phyloP scores from a whole-genome alignment of 2,329 filamentous ascomycete genomes.

The Boeremia exigua region DNA sequence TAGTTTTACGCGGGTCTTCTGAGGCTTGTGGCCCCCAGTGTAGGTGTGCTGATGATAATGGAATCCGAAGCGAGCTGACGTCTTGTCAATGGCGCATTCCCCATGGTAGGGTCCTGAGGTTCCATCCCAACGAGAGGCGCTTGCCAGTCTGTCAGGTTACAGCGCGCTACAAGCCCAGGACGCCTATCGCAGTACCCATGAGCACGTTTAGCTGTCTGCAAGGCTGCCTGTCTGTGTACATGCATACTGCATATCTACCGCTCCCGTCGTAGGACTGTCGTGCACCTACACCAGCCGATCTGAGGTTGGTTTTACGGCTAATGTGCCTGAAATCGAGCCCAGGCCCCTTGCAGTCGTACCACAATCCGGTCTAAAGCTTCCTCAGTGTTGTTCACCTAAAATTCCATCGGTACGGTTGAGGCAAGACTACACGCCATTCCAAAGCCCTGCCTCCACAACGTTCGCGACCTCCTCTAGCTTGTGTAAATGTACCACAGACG shows the following conservation, averaged over 20 bases:
- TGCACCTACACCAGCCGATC: constrained; percentile 24
- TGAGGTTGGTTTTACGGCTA: constrained; percentile 19
- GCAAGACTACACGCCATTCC: constrained; percentile 40
- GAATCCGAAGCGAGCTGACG: constrained; percentile 21
- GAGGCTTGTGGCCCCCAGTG: constrained; percentile 5
- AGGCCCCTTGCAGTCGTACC: constrained; percentile 38
- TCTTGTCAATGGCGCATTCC: constrained; percentile 24
- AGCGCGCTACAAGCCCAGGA: constrained; percentile 35
- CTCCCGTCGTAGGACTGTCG: constrained; percentile 24
- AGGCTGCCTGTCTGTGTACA: constrained; percentile 27
- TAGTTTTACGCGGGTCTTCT: constrained; percentile 26
- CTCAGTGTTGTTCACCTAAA: constrained; percentile 24
- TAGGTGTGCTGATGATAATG: constrained; percentile 10
- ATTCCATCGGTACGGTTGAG: constrained; percentile 32
- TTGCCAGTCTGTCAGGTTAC: constrained; percentile 42
- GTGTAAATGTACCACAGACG: constrained; percentile 35
- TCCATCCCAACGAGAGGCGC: constrained; percentile 39
- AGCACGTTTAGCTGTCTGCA: constrained; percentile 31
- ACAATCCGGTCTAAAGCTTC: constrained; percentile 34
- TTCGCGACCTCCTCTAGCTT: constrained; percentile 41
- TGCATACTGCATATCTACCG: constrained; percentile 22
- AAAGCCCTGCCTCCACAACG: constrained; percentile 43
- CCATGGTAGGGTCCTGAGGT: constrained; percentile 37
- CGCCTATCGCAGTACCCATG: constrained; percentile 24
- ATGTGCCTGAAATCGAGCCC: constrained; percentile 19